Conservation (phyloP, 2,329 filamentous ascomycete species). For the Sporothrix variecibatus region DNA sequence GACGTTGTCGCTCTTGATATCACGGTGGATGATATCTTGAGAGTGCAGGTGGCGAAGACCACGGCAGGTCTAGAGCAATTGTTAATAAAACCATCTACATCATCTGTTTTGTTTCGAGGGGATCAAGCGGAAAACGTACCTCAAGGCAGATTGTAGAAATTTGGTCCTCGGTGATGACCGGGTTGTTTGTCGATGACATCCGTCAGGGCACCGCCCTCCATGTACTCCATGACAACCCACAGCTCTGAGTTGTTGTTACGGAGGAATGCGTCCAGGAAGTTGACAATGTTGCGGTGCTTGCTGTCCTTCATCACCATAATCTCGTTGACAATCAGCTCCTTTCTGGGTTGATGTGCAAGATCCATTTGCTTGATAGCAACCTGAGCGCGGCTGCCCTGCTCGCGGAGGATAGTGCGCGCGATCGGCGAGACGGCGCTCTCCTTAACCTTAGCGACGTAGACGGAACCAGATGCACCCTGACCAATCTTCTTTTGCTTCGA, state of each 20-base stretch:
- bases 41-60: slow-evolving; percentile 91
- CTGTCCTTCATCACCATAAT: slow-evolving; percentile 99
- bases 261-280: slow-evolving; percentile 95
- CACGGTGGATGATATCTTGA: slow-evolving; percentile 96
- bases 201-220: slow-evolving; percentile 96
- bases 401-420: slow-evolving; percentile 75
- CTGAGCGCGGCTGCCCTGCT: slow-evolving; percentile 79
- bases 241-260: slow-evolving; percentile 92
- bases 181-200: slow-evolving; percentile 99
- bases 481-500: slow-evolving; percentile 99
- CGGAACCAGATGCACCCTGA: slow-evolving; percentile 94
- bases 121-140: slow-evolving; percentile 56
- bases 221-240: slow-evolving; percentile 99
- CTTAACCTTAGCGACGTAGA: slow-evolving; percentile 96
- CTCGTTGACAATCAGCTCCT: slow-evolving; percentile 98
- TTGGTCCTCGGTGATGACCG: slow-evolving; percentile 90
- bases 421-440: slow-evolving; percentile 79
- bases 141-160: slow-evolving; percentile 97
- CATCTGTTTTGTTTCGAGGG: too few relatives aligned
- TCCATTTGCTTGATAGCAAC: slow-evolving; percentile 99
- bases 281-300: slow-evolving; percentile 97
- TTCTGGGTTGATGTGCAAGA: slow-evolving; percentile 91
- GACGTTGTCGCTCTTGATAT: slow-evolving; percentile 99
- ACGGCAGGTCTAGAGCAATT: slow-evolving; percentile 74
- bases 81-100: background rate